Conservation (phyloP, 2,329 filamentous ascomycete genomes). For the Diaporthe capsici region DNA sequence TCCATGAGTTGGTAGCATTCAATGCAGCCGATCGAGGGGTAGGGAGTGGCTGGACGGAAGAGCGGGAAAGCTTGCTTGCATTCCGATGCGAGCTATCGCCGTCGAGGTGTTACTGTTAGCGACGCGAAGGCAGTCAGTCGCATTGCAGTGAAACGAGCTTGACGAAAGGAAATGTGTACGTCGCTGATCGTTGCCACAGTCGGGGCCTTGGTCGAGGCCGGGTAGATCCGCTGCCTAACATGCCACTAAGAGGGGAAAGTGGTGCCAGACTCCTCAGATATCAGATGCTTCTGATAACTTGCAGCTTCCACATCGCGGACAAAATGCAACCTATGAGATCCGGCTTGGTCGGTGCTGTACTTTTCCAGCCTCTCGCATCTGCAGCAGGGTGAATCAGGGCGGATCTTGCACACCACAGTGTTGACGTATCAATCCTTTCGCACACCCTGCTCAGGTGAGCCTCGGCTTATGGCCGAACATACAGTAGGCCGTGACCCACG, state of each 20-base stretch:
- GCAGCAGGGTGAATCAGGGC: background rate
- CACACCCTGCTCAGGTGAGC: slow-evolving; percentile 8
- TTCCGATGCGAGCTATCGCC: slow-evolving; percentile 17
- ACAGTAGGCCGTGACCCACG: slow-evolving; percentile 2
- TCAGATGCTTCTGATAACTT: slow-evolving; percentile 37
- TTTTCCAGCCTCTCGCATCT: background rate
- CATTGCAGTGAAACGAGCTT: slow-evolving; percentile 22
- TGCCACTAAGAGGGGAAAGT: slow-evolving; percentile 39
- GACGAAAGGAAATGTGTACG: background rate
- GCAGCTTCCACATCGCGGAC: slow-evolving; percentile 6
- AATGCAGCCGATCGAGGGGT: slow-evolving; percentile 27
- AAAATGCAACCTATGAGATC: slow-evolving; percentile 17
- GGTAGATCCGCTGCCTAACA: slow-evolving; percentile 41
- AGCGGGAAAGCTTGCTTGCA: slow-evolving; percentile 31
- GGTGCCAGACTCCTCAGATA: slow-evolving; percentile 37
- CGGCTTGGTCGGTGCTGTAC: slow-evolving; percentile 1
- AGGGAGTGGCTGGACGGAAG: slow-evolving; percentile 13
- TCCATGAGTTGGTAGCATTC: background rate
- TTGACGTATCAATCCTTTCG: slow-evolving; percentile 15
- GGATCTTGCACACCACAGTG: slow-evolving; percentile 18
- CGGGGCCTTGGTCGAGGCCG: slow-evolving; percentile 26
- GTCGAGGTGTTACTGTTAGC: background rate
- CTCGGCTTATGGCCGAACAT: slow-evolving; percentile 39
- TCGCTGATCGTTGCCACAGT: slow-evolving; percentile 30
- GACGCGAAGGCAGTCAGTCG: slow-evolving; percentile 12